These are phyloP conservation scores for Pseudofabraea citricarpa DNA, from an alignment of 2,329 filamentous ascomycete species.

Conservation along the genomic window DNA sequence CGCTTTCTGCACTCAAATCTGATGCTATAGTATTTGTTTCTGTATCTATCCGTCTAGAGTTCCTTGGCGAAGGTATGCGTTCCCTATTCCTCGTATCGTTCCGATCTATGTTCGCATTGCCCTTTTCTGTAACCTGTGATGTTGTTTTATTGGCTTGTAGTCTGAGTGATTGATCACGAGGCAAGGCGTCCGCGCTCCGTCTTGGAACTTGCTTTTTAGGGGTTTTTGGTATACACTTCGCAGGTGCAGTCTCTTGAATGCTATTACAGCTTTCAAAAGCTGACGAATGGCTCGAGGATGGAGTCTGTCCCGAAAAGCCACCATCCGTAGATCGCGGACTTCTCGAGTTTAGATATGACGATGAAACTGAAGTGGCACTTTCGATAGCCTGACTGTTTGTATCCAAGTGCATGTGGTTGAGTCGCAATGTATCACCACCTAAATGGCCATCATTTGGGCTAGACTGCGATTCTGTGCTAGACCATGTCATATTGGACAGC, in stretches of 20 bases:
- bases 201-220: not conserved
- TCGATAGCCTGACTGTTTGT: not conserved
- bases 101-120: not conserved
- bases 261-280: not conserved
- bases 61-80: not conserved
- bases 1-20: not conserved
- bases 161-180: constrained; percentile 1
- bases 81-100: not conserved
- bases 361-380: not conserved
- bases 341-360: not conserved
- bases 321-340: not conserved
- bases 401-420: constrained; percentile 1
- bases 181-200: not conserved
- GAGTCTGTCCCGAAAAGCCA: not conserved
- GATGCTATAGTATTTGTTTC: not conserved
- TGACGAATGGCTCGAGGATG: not conserved
- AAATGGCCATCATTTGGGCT: constrained; percentile 3
- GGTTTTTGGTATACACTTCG: not conserved
- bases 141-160: not conserved
- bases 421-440: not conserved
- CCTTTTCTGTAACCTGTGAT: not conserved
- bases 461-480: not conserved
- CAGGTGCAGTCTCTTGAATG: constrained; percentile 1
- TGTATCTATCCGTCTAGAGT: not conserved
- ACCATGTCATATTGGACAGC: constrained; percentile 3